Conservation (phyloP, 2,329 filamentous ascomycete species). For the Fusarium brachygibbosum region DNA sequence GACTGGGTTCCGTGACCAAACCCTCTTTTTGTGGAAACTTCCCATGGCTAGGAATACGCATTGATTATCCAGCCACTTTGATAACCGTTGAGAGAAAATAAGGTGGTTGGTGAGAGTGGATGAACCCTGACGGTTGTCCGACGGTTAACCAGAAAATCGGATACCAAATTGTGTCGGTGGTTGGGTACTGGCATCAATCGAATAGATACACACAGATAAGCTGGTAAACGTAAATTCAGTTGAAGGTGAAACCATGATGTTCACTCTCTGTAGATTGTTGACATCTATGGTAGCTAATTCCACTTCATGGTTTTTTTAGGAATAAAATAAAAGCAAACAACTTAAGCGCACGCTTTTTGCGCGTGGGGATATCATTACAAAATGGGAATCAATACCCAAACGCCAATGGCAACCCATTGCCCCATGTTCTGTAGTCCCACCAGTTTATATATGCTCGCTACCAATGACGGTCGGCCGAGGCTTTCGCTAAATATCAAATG, state of each 20-base stretch:
- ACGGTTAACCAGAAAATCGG: not conserved
- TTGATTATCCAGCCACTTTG: conserved; percentile 14
- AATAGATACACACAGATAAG: not conserved
- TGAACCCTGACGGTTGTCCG: conserved; percentile 18
- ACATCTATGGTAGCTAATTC: conserved; percentile 27
- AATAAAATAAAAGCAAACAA: conserved; percentile 31
- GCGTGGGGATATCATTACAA: conserved; percentile 48
- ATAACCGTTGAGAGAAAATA: conserved; percentile 6
- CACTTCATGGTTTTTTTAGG: not conserved
- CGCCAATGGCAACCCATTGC: conserved; percentile 38
- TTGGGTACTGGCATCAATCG: not conserved
- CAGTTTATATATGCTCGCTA: conserved; percentile 35
- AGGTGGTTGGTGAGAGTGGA: conserved; percentile 21
- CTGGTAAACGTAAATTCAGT: not conserved
- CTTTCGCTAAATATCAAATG: conserved; percentile 39
- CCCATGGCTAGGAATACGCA: not conserved
- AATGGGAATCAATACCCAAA: conserved; percentile 36
- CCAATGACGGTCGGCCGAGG: conserved; percentile 21
- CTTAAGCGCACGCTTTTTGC: conserved; percentile 34
- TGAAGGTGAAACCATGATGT: conserved; percentile 12
- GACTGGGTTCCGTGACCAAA: not conserved
- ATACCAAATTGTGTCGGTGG: not conserved
- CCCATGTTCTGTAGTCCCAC: conserved; percentile 39
- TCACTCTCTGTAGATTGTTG: conserved; percentile 16
- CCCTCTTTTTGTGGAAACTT: not conserved